A percentile compares a stretch with the other conserved stretches of the same genome.
These are phyloP conservation scores for Cystobasidium onofrii DNA, from an alignment of 768 basidiomycete species.

Conservation along the genomic window DNA sequence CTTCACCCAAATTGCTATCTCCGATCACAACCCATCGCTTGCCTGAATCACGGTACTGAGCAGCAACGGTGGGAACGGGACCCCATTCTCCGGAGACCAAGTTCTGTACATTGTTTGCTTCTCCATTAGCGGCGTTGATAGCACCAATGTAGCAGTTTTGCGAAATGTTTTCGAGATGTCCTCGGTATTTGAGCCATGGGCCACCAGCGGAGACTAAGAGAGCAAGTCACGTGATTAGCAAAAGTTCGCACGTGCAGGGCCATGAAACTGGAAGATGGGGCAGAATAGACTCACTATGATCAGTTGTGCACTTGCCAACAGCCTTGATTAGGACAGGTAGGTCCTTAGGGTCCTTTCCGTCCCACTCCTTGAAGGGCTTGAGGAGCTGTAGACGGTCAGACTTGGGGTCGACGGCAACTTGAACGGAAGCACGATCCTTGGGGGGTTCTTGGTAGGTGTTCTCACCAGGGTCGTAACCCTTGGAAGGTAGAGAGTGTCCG, in stretches of 20 bases:
- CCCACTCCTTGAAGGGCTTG: conserved; percentile 81
- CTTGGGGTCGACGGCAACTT: conserved; percentile 74
- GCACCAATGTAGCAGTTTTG: conserved; percentile 98
- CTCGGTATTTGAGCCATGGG: conserved; percentile 99
- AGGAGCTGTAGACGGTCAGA: conserved; percentile 86
- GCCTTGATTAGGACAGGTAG: conserved; percentile 96
- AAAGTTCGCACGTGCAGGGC: background rate
- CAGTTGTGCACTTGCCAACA: conserved; percentile 76
- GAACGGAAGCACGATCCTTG: conserved; percentile 66
- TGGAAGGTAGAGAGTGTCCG: conserved; percentile 86
- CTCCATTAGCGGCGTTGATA: conserved; percentile 87
- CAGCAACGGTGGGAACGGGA: conserved; percentile 74
- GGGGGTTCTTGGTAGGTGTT: conserved; percentile 96
- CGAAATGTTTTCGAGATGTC: conserved; percentile 96
- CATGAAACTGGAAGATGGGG: background rate
- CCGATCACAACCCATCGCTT: conserved; percentile 97
- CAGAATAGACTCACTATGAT: conserved; percentile 54
- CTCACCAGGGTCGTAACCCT: conserved; percentile 92
- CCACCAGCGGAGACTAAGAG: conserved; percentile 68
- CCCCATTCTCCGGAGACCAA: conserved; percentile 76
- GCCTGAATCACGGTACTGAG: conserved; percentile 76
- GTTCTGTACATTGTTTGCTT: conserved; percentile 89
- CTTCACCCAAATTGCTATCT: conserved; percentile 44
- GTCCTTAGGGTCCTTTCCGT: conserved; percentile 80
- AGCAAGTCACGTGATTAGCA: background rate